Percentiles rank a stretch among this genome's conserved stretches.
Conservation (phyloP, 2,329 filamentous ascomycete species). For the Neonectria ditissima region DNA sequence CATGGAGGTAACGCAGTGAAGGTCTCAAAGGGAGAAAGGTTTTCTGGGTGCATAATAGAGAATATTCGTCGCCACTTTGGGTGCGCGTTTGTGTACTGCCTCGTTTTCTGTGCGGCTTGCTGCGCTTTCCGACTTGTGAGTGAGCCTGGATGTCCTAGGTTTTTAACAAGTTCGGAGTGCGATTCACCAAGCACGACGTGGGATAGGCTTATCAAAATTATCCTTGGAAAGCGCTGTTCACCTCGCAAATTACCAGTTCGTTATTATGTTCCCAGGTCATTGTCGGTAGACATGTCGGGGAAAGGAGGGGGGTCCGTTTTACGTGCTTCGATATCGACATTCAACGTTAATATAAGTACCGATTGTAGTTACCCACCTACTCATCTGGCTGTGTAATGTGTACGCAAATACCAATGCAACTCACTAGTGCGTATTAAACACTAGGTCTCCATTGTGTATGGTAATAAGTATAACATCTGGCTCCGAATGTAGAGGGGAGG, state of each 20-base stretch:
- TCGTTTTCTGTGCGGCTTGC: neutral
- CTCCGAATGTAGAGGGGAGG: neutral
- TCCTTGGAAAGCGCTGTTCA: neutral
- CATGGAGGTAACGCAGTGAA: slow-evolving; percentile 45
- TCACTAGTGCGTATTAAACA: neutral
- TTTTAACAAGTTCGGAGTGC: no score
- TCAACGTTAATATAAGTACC: no score
- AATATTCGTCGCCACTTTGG: slow-evolving; percentile 42
- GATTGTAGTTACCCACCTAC: neutral
- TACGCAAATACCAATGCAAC: neutral
- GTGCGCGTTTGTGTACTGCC: slow-evolving; percentile 28
- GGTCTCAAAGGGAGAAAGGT: slow-evolving; percentile 42
- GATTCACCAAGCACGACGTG: no score
- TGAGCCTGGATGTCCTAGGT: slow-evolving; percentile 6
- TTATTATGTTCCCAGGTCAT: no score
- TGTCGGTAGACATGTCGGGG: no score
- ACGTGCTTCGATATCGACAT: no score
- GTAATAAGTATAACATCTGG: neutral
- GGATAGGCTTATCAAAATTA: neutral
- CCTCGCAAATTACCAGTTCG: no score
- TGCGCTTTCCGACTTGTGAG: neutral
- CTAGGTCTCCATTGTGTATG: neutral
- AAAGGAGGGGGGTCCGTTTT: no score
- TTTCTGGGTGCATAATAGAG: slow-evolving; percentile 47
- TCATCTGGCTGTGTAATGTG: neutral